Base-by-base conservation (phyloP, 2,329 filamentous ascomycete genomes). In the Colletotrichum karsti region DNA sequence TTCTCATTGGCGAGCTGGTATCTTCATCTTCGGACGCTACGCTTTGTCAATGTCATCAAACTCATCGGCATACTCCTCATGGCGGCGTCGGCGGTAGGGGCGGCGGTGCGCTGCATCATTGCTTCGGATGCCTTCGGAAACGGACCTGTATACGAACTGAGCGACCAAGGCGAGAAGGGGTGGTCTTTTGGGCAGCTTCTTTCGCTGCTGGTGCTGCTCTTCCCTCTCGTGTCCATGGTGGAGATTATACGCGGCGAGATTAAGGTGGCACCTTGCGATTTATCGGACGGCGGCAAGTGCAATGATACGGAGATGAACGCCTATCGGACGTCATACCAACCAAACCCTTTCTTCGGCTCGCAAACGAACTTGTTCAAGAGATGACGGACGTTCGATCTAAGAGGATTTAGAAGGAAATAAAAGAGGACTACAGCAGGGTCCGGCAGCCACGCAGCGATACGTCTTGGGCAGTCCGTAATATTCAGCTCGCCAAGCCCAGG, bases 171-270 rank as follows among this genome's bases (percentile, higher is more conserved):
- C 22, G 89, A 91, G 78, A 85, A 80, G 67, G 78, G 80, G 10
- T 91, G 88, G 88, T 87, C 84, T 70, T 92, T 91, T 72, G 90
- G 89, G 0, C 88, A 90, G 76, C 77, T 91, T 63, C 78, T 92
- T 28, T 86, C 87, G 1, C 77, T 91, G 71, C 77, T 91, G 70
- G 79, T 91, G 73, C 79, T 91, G 26, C 75, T 87, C n/a, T 77
- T 91, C 72, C 88, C 89, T 1, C 72, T 91, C 15, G 82, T 92
- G 3, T 88, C 85, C 3, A 83, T 85, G 2, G 75, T 91, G 28
- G 90, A 91, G 75, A 89, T 91, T 58, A 77, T 85, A 51, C 76
- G 87, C 69, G 86, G 87, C 69, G 82, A 84, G 73, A 78, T 81
- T 41, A 77, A 78, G 39, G 79, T 85, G 2, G 42, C 39, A 28